Evolutionary conservation across 2,329 filamentous ascomycete species (phyloP).

Genomic region (Fusarium palustre): DNA sequence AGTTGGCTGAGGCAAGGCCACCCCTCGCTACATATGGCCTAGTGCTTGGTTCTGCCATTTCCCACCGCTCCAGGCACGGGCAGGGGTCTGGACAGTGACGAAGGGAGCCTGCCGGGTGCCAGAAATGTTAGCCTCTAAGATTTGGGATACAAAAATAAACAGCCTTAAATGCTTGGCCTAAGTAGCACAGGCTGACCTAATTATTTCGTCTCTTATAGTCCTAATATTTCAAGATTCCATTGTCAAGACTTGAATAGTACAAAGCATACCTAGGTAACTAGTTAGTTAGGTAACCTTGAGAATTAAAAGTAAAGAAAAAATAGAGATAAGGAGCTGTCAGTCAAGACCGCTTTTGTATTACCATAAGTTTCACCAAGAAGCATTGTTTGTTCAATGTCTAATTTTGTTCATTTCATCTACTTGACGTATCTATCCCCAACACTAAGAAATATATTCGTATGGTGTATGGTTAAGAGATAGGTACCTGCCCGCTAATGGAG

Average conservation of each 20-base stretch:
- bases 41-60: constrained; percentile 40
- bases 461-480: constrained; percentile 1
- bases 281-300: background rate
- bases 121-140: no score
- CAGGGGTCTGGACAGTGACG: constrained; percentile 13
- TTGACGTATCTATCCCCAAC: constrained; percentile 3
- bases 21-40: constrained; percentile 29
- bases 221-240: background rate
- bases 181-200: no score
- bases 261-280: no score
- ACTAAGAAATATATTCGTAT: constrained; percentile 17
- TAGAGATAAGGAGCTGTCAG: background rate
- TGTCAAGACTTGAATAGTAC: background rate
- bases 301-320: background rate
- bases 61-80: constrained; percentile 42
- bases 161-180: no score
- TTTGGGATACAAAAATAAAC: no score
- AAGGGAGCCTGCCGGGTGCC: no score
- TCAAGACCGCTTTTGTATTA: background rate
- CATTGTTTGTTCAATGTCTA: background rate
- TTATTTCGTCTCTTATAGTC: no score
- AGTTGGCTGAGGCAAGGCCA: constrained; percentile 44
- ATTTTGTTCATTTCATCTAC: background rate
- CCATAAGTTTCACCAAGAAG: background rate
- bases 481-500: background rate